Percentiles rank a stretch among this genome's conserved stretches.
phyloP scores from a whole-genome alignment of 495 filamentous ascomycete genomes.

The Cercophora scortea region DNA sequence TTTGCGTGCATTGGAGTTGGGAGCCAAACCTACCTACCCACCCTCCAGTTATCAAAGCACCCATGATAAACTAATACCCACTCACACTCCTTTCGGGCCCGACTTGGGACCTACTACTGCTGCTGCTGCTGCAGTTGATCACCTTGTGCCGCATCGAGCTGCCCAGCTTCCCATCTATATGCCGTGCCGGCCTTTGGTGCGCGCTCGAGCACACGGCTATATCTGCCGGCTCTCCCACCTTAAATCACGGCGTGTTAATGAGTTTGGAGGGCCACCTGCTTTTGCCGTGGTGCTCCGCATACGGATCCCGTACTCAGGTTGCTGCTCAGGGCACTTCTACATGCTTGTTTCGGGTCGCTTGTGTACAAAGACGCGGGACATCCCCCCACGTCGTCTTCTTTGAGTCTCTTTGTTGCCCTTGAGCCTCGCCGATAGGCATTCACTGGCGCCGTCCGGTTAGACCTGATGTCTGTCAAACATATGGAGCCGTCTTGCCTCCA shows the following conservation, averaged over 20 bases:
- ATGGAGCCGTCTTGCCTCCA: slow-evolving; percentile 13
- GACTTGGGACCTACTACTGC: neutral
- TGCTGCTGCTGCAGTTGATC: neutral
- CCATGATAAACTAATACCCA: no score
- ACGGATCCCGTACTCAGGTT: neutral
- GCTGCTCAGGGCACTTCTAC: no score
- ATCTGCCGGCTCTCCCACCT: slow-evolving; percentile 17
- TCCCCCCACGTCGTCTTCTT: slow-evolving; percentile 5
- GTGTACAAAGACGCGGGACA: slow-evolving; percentile 10
- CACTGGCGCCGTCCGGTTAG: slow-evolving; percentile 10
- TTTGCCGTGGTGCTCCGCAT: slow-evolving; percentile 10
- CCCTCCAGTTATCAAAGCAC: no score
- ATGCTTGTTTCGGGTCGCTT: neutral
- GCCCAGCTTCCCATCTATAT: neutral
- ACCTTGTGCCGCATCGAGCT: neutral
- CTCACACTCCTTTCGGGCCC: neutral
- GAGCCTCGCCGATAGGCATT: slow-evolving; percentile 1
- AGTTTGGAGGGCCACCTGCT: slow-evolving; percentile 10
- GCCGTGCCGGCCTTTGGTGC: slow-evolving; percentile 2
- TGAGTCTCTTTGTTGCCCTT: slow-evolving; percentile 1
- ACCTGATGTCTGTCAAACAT: slow-evolving; percentile 11
- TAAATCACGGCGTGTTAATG: slow-evolving; percentile 2
- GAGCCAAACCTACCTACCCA: no score
- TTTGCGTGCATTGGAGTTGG: no score
- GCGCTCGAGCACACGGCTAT: slow-evolving; percentile 17